Conservation (phyloP, 2,329 filamentous ascomycete genomes). For the Talaromyces funiculosus region DNA sequence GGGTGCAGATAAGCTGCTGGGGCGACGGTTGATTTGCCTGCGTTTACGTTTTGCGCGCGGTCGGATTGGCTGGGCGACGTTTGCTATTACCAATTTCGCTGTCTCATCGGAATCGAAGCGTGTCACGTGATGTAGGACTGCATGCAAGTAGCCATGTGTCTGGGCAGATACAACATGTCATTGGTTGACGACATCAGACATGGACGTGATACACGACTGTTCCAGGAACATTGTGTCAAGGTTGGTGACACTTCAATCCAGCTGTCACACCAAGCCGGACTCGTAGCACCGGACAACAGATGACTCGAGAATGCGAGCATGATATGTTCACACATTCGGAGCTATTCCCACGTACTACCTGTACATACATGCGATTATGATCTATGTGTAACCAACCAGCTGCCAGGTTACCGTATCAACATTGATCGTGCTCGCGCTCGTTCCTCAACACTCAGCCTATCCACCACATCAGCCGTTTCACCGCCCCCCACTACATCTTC, state of each 20-base stretch:
- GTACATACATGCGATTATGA: neutral
- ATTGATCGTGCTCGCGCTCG: conserved; percentile 65
- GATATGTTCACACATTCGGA: neutral
- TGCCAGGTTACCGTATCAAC: conserved; percentile 39
- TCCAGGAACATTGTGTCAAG: neutral
- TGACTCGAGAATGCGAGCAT: neutral
- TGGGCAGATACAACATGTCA: neutral
- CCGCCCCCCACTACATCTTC: conserved; percentile 60
- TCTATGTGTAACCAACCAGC: neutral
- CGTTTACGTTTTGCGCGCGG: neutral
- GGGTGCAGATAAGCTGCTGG: conserved; percentile 11
- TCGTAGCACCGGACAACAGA: neutral
- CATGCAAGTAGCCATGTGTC: neutral
- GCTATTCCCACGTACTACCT: neutral
- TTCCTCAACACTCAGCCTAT: conserved; percentile 67
- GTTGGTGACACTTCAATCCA: neutral
- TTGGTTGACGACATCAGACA: neutral
- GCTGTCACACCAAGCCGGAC: neutral
- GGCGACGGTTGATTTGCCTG: neutral
- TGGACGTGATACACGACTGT: neutral
- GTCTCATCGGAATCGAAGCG: neutral
- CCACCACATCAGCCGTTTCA: conserved; percentile 48
- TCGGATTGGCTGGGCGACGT: neutral
- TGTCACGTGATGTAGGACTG: neutral
- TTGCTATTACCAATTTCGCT: neutral